Base-by-base conservation (phyloP, 805 yeast species). In the Nakazawaea laoshanensis region DNA sequence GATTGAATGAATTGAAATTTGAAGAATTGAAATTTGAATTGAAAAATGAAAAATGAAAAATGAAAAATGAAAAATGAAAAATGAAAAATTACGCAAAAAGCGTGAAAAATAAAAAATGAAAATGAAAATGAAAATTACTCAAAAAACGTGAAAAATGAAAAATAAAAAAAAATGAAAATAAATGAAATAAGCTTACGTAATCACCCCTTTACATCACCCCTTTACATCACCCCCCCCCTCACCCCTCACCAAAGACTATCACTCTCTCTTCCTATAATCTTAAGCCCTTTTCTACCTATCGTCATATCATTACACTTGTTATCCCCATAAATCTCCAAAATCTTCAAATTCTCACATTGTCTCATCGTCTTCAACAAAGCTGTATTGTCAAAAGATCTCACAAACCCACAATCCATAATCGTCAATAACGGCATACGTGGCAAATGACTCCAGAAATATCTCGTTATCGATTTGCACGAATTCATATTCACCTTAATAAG, bases 321-420 rank as follows among this genome's bases (percentile, higher is more conserved):
- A 48, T 80, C 65, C 2, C 96, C 96, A 51, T 78, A 86, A 11
- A 85, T 88, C 45, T 85, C 94, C 35, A 89, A 49, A 11, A 82
- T 63, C 29, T 67, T 64, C 36, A 89, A 55, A 29, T 70, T 70
- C 0, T 76, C 69, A 41, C 92, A 83, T 8, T 69, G 64, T 18
- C 65, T 55, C 3, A 81, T 67, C 14, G 86, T 44, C 19, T 67
- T 47, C 17, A 69, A 70, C n/a, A 88, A 51, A 1, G 74, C 67
- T 13, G 64, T 67, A 52, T 89, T 85, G 48, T 86, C 86, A 9
- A 85, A 69, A 14, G 74, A 62, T 24, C 94, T 62, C 3, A 86
- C 83, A 55, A 89, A 89, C 0, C 96, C 94, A 10, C 77, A 49
- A 51, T 89, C 92, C 12, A 84, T 45, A 21, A 73, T 67, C 1